Conservation (phyloP, 1,284 basidiomycete species). For the Porphyrellus sp. region DNA sequence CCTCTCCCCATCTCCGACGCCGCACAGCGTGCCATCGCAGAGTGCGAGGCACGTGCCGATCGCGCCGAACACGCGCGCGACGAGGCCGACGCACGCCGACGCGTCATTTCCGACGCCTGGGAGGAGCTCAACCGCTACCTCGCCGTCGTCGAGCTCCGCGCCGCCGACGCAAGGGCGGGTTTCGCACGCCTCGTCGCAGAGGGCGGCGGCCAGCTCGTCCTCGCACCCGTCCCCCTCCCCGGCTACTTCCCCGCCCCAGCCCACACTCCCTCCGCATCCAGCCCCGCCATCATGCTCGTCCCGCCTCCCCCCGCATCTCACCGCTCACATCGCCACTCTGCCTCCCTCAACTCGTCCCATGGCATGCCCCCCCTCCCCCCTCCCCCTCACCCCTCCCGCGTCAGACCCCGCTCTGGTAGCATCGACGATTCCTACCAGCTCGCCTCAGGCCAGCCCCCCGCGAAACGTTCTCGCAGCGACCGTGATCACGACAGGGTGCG, state of each 20-base stretch:
- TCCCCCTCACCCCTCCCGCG: constrained; percentile 32
- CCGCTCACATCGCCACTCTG: constrained; percentile 23
- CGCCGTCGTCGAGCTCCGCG: constrained; percentile 42
- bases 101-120: constrained; percentile 52
- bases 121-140: constrained; percentile 51
- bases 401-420: constrained; percentile 43
- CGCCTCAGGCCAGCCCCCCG: constrained; percentile 37
- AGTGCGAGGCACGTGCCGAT: constrained; percentile 49
- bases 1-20: constrained; percentile 29
- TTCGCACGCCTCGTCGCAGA: constrained; percentile 49
- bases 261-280: constrained; percentile 16
- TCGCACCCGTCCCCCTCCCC: constrained; percentile 30
- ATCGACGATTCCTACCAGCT: constrained; percentile 38
- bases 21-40: constrained; percentile 37
- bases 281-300: constrained; percentile 27
- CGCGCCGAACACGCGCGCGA: constrained; percentile 53
- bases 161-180: constrained; percentile 48
- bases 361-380: constrained; percentile 27
- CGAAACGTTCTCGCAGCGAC: constrained; percentile 46
- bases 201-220: constrained; percentile 42
- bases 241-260: constrained; percentile 11
- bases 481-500: constrained; percentile 32
- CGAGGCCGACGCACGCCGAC: constrained; percentile 52
- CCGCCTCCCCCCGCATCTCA: constrained; percentile 19
- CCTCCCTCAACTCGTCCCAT: constrained; percentile 25